Conservation (phyloP, 169 alveolate genomes). For the Perkinsus chesapeaki region DNA sequence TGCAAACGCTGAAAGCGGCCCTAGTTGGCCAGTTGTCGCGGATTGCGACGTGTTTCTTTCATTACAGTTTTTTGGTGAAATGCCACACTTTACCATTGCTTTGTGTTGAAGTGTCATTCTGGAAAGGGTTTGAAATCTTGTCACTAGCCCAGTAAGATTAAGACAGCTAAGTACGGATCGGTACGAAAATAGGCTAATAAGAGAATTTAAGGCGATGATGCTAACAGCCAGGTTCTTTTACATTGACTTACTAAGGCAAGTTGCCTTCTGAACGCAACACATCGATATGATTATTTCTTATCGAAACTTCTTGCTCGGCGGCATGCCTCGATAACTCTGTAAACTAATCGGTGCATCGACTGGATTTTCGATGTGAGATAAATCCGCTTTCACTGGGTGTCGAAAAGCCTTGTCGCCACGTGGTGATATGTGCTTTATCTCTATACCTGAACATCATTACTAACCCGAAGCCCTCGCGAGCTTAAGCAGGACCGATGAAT, state of each 20-base stretch:
- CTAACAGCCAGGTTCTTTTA: no score
- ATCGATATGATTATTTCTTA: no score
- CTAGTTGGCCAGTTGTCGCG: not conserved
- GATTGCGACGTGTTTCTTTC: not conserved
- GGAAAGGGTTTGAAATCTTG: not conserved
- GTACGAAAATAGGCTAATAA: no score
- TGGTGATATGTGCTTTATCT: not conserved
- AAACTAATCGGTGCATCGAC: not conserved
- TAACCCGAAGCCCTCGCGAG: not conserved
- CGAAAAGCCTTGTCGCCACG: not conserved
- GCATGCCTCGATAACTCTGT: not conserved
- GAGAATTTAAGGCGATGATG: no score
- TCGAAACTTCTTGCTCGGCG: not conserved
- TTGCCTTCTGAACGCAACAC: no score
- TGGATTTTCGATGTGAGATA: not conserved
- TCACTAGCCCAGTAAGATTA: not conserved
- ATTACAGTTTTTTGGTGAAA: not conserved
- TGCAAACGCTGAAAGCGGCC: not conserved
- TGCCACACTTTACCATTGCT: not conserved
- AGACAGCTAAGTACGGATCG: no score
- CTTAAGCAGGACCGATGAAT: not conserved
- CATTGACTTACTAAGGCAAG: no score
- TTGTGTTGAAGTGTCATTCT: not conserved
- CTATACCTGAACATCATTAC: not conserved
- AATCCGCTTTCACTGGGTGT: not conserved